Evolutionary conservation across 1,139 yeast genomes (phyloP), one percentile per base, ranked within the genome.

Genomic region (Groenewaldozyma sp.): DNA sequence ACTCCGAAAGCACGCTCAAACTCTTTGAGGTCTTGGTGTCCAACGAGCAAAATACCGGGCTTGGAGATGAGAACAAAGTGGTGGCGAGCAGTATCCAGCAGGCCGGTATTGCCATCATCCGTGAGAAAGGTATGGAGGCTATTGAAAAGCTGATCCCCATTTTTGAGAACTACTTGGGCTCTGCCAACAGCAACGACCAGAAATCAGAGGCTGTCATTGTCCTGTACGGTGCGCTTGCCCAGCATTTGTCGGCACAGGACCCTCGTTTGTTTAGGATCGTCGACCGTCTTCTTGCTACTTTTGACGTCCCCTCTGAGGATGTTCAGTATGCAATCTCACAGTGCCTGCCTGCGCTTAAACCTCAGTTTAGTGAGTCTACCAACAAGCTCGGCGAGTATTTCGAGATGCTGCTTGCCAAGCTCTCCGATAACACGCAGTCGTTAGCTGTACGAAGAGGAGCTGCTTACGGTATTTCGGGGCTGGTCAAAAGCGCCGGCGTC

Each of bases 401-500:
- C 44, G 81, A 78, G 35, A 49, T 55, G 3, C 64, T 87, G 39
- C 71, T 83, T 53, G 71, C 67, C 3, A 75, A 72, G 48, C 65
- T 88, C 27, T 77, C 81, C 52, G 29, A 45, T 16, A 67, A 67
- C 3, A 70, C 71, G 6, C 64, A 68, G 17, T 62, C 68, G 2
- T 60, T 70, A 35, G 76, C 80, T 0, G 67, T 71, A 13, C 75
- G 95, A 58, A 74, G 91, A 50, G 99, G 98, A 55, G 93, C 95
- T 1, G 97, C 98, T 1, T 87, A 83, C 62, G 98, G 97, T 61
- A 73, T 91, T 50, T 83, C 97, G 7, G 98, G 98, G 46, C 64
- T 91, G 35, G 93, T 83, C 10, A 82, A 84, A 56, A 98, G 99
- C 45, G 73, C 76, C 22, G 98, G 97, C 47, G 78, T 93, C 41